Percentiles rank a stretch among this genome's conserved stretches.
phyloP scores from a whole-genome alignment of 805 yeast genomes.

The Barnettozyma sp. region DNA sequence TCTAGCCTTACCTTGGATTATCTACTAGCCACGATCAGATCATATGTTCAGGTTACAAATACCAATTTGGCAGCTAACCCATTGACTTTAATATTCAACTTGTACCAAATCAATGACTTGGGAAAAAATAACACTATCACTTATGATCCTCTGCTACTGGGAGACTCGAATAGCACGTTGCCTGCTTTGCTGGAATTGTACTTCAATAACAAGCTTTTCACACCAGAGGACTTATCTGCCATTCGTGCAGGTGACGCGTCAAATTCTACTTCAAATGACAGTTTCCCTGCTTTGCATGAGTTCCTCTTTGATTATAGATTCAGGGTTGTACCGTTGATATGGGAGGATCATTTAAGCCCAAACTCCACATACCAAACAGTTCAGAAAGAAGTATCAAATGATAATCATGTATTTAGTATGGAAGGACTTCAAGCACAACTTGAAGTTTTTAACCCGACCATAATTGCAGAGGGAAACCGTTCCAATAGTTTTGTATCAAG shows the following conservation, averaged over 20 bases:
- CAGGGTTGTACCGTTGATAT: slow-evolving; percentile 33
- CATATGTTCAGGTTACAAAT: slow-evolving; percentile 35
- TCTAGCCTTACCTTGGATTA: slow-evolving; percentile 22
- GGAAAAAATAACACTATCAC: not conserved
- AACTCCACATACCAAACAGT: slow-evolving; percentile 28
- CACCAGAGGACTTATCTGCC: slow-evolving; percentile 21
- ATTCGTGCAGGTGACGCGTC: slow-evolving; percentile 22
- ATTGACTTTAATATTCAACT: slow-evolving; percentile 34
- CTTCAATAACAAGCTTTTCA: slow-evolving; percentile 24
- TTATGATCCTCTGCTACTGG: slow-evolving; percentile 4
- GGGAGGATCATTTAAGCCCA: slow-evolving; percentile 23
- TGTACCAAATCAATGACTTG: slow-evolving; percentile 20
- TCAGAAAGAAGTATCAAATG: not conserved
- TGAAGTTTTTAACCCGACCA: not conserved
- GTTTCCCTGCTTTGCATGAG: slow-evolving; percentile 31
- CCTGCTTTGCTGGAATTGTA: slow-evolving; percentile 16
- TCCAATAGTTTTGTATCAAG: slow-evolving; percentile 10
- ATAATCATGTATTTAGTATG: not conserved
- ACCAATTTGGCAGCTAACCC: slow-evolving; percentile 40
- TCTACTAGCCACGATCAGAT: slow-evolving; percentile 26
- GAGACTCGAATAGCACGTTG: slow-evolving; percentile 20
- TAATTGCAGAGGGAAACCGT: not conserved
- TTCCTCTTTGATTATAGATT: slow-evolving; percentile 30
- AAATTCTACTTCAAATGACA: slow-evolving; percentile 12
- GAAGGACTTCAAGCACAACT: slow-evolving; percentile 3